Conservation (phyloP, 1,139 yeast species). For the Trichomonascaceae sp. region DNA sequence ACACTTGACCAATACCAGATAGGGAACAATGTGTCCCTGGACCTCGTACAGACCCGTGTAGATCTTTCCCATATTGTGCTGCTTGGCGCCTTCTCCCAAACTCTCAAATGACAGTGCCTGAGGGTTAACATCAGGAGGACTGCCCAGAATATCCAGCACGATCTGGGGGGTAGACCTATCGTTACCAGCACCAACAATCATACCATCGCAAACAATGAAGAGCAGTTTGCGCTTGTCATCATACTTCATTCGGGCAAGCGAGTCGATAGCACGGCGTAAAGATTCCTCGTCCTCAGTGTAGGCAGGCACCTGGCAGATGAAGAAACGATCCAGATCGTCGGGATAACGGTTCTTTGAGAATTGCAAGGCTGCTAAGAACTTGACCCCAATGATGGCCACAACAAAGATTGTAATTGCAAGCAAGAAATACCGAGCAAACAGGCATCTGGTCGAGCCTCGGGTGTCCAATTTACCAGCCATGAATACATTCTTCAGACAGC, state of each 20-base stretch:
- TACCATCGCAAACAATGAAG: conserved; percentile 31
- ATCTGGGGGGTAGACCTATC: conserved; percentile 31
- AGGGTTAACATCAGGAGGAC: conserved; percentile 28
- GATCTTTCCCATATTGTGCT: conserved; percentile 30
- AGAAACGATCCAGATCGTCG: conserved; percentile 28
- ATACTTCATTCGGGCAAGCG: conserved; percentile 28
- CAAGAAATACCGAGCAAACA: conserved; percentile 30
- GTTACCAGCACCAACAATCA: conserved; percentile 33
- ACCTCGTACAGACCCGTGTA: conserved; percentile 31
- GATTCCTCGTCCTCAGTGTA: conserved; percentile 33
- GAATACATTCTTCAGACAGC: conserved; percentile 28
- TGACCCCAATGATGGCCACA: conserved; percentile 24
- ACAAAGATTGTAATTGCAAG: conserved; percentile 29
- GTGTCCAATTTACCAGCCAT: conserved; percentile 30
- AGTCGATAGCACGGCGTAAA: conserved; percentile 31
- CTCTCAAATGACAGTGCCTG: conserved; percentile 28
- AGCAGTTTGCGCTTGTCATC: conserved; percentile 31
- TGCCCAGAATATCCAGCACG: conserved; percentile 30
- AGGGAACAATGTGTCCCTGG: conserved; percentile 33
- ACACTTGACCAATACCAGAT: conserved; percentile 30
- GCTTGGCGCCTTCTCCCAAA: conserved; percentile 29
- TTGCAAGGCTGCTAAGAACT: conserved; percentile 30
- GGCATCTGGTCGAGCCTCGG: conserved; percentile 25
- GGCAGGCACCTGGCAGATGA: conserved; percentile 32
- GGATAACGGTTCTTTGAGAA: conserved; percentile 24